phyloP scores from a whole-genome alignment of 192 early-diverging fungal species.

The Coemansia sp. region DNA sequence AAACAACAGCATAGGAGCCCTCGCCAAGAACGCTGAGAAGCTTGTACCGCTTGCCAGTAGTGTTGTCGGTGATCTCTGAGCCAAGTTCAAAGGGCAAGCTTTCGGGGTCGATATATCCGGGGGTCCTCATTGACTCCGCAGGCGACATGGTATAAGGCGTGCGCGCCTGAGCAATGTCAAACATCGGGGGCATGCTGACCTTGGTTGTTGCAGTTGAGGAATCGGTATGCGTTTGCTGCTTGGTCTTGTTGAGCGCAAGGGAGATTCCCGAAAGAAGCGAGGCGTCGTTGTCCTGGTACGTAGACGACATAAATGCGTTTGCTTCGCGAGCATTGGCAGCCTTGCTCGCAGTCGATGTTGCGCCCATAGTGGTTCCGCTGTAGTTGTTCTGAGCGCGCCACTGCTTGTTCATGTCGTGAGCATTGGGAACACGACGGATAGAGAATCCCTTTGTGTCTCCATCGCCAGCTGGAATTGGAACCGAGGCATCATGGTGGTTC shows the following conservation, averaged over 20 bases:
- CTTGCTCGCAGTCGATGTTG: constrained; percentile 17
- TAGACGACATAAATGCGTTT: constrained; percentile 36
- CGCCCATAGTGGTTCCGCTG: constrained; percentile 6
- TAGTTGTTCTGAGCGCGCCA: constrained; percentile 38
- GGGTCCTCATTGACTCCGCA: constrained; percentile 50
- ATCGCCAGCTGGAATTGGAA: background rate
- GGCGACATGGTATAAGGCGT: constrained; percentile 53
- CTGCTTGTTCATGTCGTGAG: constrained; percentile 48
- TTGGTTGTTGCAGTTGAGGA: constrained; percentile 9
- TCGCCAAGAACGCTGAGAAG: constrained; percentile 63
- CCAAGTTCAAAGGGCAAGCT: constrained; percentile 55
- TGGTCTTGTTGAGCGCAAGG: constrained; percentile 49
- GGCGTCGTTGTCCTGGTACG: constrained; percentile 48
- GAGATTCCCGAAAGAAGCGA: constrained; percentile 48
- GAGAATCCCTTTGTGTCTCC: constrained; percentile 22
- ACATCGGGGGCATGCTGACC: constrained; percentile 25
- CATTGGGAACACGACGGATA: constrained; percentile 45
- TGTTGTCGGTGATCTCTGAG: constrained; percentile 46
- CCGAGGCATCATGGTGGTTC: constrained; percentile 6
- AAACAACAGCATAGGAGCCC: constrained; percentile 79
- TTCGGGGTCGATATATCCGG: constrained; percentile 51
- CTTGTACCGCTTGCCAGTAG: constrained; percentile 43
- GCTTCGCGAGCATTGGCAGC: constrained; percentile 20
- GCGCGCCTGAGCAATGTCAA: constrained; percentile 37
- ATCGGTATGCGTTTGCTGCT: constrained; percentile 11